A percentile compares a stretch with the other conserved stretches of the same genome.
Conservation (phyloP, 2,329 filamentous ascomycete species). For the Macrophomina phaseolina region DNA sequence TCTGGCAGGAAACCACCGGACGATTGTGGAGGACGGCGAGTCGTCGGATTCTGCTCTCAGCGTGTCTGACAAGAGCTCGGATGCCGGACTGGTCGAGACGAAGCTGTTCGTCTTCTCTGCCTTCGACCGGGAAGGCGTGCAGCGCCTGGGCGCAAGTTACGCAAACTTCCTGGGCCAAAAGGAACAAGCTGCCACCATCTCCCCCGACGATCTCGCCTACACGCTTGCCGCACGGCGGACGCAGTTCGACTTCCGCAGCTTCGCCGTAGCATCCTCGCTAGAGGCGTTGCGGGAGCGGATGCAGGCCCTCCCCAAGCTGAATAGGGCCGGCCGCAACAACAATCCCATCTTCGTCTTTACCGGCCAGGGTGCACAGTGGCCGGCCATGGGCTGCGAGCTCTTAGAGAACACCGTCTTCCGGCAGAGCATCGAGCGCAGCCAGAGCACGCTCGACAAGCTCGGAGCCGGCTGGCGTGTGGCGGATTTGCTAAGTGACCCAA, state of each 20-base stretch:
- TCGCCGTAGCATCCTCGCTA: not conserved
- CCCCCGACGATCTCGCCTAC: not conserved
- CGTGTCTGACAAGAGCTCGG: not conserved
- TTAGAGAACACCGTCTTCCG: slow-evolving; percentile 16
- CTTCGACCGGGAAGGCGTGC: not conserved
- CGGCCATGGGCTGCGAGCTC: slow-evolving; percentile 7
- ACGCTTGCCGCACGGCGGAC: slow-evolving; percentile 18
- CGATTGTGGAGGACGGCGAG: not conserved
- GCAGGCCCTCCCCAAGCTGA: not conserved
- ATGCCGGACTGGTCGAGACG: not conserved
- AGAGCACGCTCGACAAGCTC: slow-evolving; percentile 12
- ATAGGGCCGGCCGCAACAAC: not conserved
- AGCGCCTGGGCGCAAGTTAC: slow-evolving; percentile 8
- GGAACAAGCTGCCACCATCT: not conserved
- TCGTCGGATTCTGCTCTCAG: not conserved
- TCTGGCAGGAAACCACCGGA: not conserved
- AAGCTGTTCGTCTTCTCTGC: not conserved
- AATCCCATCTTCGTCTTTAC: slow-evolving; percentile 44
- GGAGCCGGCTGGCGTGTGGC: slow-evolving; percentile 29
- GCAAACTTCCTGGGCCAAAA: not conserved
- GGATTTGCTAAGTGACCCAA: slow-evolving; percentile 32
- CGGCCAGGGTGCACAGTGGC: slow-evolving; percentile 40
- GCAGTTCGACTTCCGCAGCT: not conserved
- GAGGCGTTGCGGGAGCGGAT: not conserved
- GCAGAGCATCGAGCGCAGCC: slow-evolving; percentile 30